Percentiles rank a stretch among this genome's conserved stretches.
Evolutionary conservation across 805 yeast species (phyloP).

Genomic region (Yamadazyma olivae): DNA sequence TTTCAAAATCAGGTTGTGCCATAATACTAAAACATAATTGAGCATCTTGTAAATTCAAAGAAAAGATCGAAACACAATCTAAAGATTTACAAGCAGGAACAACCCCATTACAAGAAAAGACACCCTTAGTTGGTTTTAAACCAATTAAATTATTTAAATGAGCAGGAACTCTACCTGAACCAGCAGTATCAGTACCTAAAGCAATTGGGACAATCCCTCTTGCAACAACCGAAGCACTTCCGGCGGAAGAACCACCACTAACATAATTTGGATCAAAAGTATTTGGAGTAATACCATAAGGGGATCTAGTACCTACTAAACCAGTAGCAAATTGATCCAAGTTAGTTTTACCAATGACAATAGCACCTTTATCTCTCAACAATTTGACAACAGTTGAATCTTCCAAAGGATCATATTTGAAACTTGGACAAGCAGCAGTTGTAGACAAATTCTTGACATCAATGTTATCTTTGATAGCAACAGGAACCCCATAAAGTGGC

Average conservation of each 20-base stretch:
- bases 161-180: conserved; percentile 97
- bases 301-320: conserved; percentile 90
- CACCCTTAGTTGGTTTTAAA: conserved; percentile 88
- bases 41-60: conserved; percentile 78
- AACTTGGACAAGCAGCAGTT: conserved; percentile 95
- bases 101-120: conserved; percentile 84
- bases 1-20: conserved; percentile 63
- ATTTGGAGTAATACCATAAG: conserved; percentile 86
- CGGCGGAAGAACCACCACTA: conserved; percentile 94
- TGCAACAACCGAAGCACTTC: conserved; percentile 90
- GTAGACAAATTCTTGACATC: conserved; percentile 81
- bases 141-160: conserved; percentile 90
- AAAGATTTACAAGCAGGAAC: conserved; percentile 96
- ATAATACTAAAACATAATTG: conserved; percentile 69
- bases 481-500: conserved; percentile 90
- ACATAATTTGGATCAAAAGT: conserved; percentile 77
- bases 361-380: conserved; percentile 89
- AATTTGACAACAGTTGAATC: conserved; percentile 76
- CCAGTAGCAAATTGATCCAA: conserved; percentile 98
- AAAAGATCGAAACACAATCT: conserved; percentile 87
- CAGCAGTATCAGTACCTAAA: conserved; percentile 96
- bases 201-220: conserved; percentile 87
- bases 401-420: conserved; percentile 58
- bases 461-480: conserved; percentile 92
- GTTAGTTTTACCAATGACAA: conserved; percentile 90